These are phyloP conservation scores for Collybiopsis luxurians DNA, from an alignment of 768 basidiomycete genomes.

Conservation along the genomic window DNA sequence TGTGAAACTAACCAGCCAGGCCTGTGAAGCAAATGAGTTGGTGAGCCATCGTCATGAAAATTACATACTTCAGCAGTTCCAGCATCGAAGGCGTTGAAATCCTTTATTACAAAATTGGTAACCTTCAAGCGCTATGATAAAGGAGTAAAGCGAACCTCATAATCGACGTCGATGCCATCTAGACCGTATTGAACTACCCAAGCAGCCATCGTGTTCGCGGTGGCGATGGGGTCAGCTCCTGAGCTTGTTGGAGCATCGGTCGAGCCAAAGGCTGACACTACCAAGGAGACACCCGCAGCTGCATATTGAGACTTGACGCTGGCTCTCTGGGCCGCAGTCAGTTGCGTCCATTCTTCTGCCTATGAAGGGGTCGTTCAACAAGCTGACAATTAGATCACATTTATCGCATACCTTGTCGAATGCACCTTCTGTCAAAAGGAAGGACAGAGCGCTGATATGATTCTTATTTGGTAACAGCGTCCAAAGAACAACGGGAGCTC, in stretches of 20 bases:
- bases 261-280: slow-evolving; percentile 53
- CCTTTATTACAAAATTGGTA: slow-evolving; percentile 30
- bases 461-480: neutral
- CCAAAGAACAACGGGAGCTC: neutral
- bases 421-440: slow-evolving; percentile 38
- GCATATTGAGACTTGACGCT: slow-evolving; percentile 45
- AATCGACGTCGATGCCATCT: slow-evolving; percentile 76
- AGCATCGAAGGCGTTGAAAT: slow-evolving; percentile 57
- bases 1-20: slow-evolving; percentile 56
- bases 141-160: slow-evolving; percentile 39
- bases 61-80: slow-evolving; percentile 48
- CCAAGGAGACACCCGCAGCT: slow-evolving; percentile 57
- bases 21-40: slow-evolving; percentile 18
- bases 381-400: neutral
- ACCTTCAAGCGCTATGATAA: neutral
- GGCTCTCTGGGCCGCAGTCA: slow-evolving; percentile 36
- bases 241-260: slow-evolving; percentile 39
- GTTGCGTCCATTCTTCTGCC: slow-evolving; percentile 41
- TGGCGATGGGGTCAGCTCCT: slow-evolving; percentile 58
- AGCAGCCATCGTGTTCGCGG: slow-evolving; percentile 62
- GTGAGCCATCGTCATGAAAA: neutral
- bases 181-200: slow-evolving; percentile 61
- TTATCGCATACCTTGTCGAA: slow-evolving; percentile 22
- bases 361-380: slow-evolving; percentile 13
- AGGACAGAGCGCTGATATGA: slow-evolving; percentile 28